These are phyloP conservation scores for Gloeopeniophorella convolvens DNA, from an alignment of 768 basidiomycete species.

Conservation along the genomic window DNA sequence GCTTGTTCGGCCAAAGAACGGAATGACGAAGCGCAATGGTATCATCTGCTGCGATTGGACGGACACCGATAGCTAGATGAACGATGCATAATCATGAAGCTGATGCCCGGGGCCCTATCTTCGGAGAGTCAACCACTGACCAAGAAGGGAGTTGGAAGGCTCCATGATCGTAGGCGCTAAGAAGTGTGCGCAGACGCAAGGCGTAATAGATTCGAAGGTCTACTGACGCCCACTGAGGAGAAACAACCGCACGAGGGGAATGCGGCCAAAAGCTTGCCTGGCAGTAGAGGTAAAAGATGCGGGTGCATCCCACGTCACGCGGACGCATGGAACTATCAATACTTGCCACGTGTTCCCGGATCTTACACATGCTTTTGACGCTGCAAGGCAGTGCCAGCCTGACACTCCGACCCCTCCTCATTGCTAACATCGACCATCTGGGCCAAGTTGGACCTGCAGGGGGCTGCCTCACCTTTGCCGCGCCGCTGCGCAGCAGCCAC, in stretches of 20 bases:
- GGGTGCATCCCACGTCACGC: slow-evolving; percentile 1
- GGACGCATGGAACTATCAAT: background rate
- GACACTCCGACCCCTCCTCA: background rate
- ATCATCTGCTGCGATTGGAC: slow-evolving; percentile 33
- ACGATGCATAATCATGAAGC: slow-evolving; percentile 8
- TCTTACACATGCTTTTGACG: background rate
- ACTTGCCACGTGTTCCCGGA: slow-evolving; percentile 4
- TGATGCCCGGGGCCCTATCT: background rate
- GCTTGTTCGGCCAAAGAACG: slow-evolving; percentile 51
- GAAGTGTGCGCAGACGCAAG: background rate
- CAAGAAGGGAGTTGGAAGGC: background rate
- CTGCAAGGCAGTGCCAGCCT: no score
- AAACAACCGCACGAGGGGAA: background rate
- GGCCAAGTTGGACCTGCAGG: background rate
- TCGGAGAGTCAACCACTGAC: slow-evolving; percentile 2
- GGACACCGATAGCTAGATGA: slow-evolving; percentile 19
- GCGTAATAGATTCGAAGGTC: background rate
- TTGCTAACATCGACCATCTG: background rate
- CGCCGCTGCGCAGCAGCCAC: slow-evolving; percentile 10
- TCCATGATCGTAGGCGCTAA: background rate
- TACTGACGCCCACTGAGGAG: background rate
- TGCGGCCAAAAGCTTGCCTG: slow-evolving; percentile 7
- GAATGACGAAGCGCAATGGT: slow-evolving; percentile 48
- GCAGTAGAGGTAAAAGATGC: background rate
- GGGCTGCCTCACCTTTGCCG: slow-evolving; percentile 6